Evolutionary conservation across 2,329 filamentous ascomycete species (phyloP).

Genomic region (Tolypocladium tropicale): DNA sequence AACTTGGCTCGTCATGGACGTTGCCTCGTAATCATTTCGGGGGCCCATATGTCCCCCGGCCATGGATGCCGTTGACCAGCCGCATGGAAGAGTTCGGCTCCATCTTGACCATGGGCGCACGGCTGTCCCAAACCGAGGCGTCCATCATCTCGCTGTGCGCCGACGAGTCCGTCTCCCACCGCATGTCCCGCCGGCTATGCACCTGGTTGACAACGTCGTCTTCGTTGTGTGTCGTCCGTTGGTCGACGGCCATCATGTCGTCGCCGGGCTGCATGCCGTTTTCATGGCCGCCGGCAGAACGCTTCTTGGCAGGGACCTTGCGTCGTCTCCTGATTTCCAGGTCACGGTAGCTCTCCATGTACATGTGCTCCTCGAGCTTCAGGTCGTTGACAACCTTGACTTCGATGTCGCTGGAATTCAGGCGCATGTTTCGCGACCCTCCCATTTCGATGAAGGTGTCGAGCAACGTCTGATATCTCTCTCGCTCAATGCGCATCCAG

Average conservation of each 20-base stretch:
- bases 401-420: constrained; percentile 39
- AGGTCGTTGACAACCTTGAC: constrained; percentile 36
- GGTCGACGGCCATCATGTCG: constrained; percentile 26
- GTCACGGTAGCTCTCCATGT: constrained; percentile 28
- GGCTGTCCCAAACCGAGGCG: constrained; percentile 17
- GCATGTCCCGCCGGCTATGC: constrained; percentile 11
- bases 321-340: constrained; percentile 28
- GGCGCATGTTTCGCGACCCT: constrained; percentile 36
- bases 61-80: not conserved
- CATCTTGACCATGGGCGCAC: constrained; percentile 15
- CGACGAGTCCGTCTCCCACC: constrained; percentile 15
- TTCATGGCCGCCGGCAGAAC: constrained; percentile 10
- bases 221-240: constrained; percentile 21
- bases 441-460: constrained; percentile 37
- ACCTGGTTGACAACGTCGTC: constrained; percentile 26
- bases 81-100: constrained; percentile 8
- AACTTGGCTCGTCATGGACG: not conserved
- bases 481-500: constrained; percentile 28
- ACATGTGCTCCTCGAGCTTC: constrained; percentile 26
- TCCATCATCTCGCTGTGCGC: constrained; percentile 17
- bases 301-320: constrained; percentile 23
- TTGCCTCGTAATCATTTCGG: not conserved
- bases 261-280: constrained; percentile 27
- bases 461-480: constrained; percentile 31
- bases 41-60: not conserved